A percentile compares a stretch with the other conserved stretches of the same genome.
These are phyloP conservation scores for Erodium texanum DNA, from an alignment of 441 rosid species.

Conservation along the genomic window DNA sequence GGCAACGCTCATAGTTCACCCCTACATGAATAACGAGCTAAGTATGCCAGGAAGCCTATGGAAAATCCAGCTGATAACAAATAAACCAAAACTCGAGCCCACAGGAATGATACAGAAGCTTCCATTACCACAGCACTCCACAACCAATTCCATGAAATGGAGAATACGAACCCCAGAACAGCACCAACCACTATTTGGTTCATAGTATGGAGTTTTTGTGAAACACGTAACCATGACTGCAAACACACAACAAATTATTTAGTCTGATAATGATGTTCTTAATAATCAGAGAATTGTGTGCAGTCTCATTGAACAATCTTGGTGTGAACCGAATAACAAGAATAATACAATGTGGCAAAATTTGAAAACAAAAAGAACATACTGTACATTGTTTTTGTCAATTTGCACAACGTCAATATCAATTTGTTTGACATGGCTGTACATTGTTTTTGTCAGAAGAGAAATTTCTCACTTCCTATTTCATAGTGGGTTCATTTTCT, in stretches of 20 bases:
- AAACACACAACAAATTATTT: slow-evolving; percentile 10
- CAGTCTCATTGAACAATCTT: no score
- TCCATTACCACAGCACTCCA: slow-evolving; percentile 47
- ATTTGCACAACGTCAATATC: no score
- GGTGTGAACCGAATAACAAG: no score
- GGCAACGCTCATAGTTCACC: slow-evolving; percentile 35
- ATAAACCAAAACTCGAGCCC: slow-evolving; percentile 37
- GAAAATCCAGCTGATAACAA: slow-evolving; percentile 39
- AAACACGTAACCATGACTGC: slow-evolving; percentile 83
- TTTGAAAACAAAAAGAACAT: no score
- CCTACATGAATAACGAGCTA: slow-evolving; percentile 45
- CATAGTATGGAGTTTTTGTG: slow-evolving; percentile 66
- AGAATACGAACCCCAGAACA: slow-evolving; percentile 43
- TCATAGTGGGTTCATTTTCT: no score
- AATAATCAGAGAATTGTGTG: no score
- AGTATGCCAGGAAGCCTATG: slow-evolving; percentile 40
- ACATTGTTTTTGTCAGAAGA: background rate
- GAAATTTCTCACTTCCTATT: no score
- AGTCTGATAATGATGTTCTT: background rate
- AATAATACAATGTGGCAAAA: no score
- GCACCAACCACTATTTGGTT: slow-evolving; percentile 80
- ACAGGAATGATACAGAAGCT: slow-evolving; percentile 43
- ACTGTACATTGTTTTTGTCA: no score
- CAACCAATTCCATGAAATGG: slow-evolving; percentile 49
- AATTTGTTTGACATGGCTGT: no score